Evolutionary conservation across 163 green algal species (phyloP).

Genomic region (Chlorella variabilis): DNA sequence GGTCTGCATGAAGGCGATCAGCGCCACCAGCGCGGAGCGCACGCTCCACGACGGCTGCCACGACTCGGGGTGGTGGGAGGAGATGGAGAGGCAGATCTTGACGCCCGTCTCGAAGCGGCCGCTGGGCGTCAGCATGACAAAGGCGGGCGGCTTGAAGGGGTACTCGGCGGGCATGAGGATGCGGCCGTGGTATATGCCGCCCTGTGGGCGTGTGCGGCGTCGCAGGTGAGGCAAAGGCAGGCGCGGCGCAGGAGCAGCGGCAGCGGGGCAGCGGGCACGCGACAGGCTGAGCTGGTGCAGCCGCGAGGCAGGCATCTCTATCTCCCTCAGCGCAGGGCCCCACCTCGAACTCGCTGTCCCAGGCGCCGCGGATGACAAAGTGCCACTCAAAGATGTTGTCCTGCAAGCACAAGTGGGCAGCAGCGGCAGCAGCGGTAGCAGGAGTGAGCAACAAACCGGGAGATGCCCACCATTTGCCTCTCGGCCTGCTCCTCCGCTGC

Average conservation of each 20-base stretch:
- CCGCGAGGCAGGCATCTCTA: background rate
- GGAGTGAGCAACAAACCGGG: too few relatives aligned
- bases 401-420: conserved; percentile 56
- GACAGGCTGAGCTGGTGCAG: too few relatives aligned
- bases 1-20: conserved; percentile 97
- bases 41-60: conserved; percentile 99
- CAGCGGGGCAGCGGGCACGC: background rate
- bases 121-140: conserved; percentile 96
- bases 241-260: background rate
- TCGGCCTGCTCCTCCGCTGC: background rate
- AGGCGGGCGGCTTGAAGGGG: conserved; percentile 98
- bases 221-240: background rate
- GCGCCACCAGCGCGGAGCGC: conserved; percentile 90
- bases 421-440: background rate
- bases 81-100: conserved; percentile 97
- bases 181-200: conserved; percentile 97
- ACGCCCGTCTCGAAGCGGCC: conserved; percentile 89
- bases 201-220: conserved; percentile 61
- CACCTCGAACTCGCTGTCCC: conserved; percentile 94
- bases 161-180: conserved; percentile 98
- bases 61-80: conserved; percentile 92
- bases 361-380: conserved; percentile 92
- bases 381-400: conserved; percentile 99
- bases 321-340: too few relatives aligned
- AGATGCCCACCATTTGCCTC: too few relatives aligned